phyloP scores from a whole-genome alignment of 2,329 filamentous ascomycete genomes.

The Leptographium lundbergii region DNA sequence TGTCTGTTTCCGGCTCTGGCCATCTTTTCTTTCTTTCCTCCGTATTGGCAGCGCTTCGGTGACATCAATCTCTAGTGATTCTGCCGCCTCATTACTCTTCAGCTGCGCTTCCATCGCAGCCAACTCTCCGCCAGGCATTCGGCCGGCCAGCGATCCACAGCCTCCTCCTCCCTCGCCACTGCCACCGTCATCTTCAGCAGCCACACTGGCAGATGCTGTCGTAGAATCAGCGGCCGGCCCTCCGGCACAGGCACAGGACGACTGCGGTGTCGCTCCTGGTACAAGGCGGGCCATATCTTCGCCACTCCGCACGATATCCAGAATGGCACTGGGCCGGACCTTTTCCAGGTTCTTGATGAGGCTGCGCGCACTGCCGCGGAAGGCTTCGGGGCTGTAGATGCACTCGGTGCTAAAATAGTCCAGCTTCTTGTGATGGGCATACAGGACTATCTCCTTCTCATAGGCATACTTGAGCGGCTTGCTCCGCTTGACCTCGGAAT shows the following conservation, averaged over 20 bases:
- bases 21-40: constrained; percentile 10
- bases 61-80: constrained; percentile 54
- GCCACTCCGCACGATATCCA: constrained; percentile 88
- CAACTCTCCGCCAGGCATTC: constrained; percentile 63
- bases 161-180: constrained; percentile 26
- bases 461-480: constrained; percentile 98
- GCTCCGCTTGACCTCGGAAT: constrained; percentile 84
- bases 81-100: constrained; percentile 48
- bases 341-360: constrained; percentile 93
- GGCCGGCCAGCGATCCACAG: constrained; percentile 60
- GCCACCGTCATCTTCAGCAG: neutral
- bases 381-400: constrained; percentile 95
- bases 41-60: constrained; percentile 24
- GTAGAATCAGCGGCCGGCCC: neutral
- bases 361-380: constrained; percentile 79
- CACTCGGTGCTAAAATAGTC: constrained; percentile 99
- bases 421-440: constrained; percentile 90
- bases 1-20: constrained; percentile 14
- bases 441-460: constrained; percentile 97
- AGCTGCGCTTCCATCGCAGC: constrained; percentile 66
- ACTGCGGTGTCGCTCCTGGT: constrained; percentile 36
- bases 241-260: constrained; percentile 6
- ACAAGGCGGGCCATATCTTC: constrained; percentile 94
- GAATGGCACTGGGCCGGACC: constrained; percentile 82
- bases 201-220: neutral